Conservation (phyloP, 768 basidiomycete species). For the Boletus rex-veris region DNA sequence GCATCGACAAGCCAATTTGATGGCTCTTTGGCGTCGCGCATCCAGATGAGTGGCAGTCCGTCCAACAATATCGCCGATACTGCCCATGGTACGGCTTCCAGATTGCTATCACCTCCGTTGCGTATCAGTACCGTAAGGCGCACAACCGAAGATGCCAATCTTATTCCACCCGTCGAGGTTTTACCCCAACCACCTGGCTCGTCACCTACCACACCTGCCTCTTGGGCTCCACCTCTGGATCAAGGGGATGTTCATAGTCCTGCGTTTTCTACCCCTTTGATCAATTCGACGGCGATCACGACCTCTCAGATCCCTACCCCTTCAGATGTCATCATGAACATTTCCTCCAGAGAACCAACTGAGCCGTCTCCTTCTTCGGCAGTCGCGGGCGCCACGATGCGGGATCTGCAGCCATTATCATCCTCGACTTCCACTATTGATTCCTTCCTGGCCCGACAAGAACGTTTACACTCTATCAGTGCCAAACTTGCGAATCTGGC, state of each 20-base stretch:
- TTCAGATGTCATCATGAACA: neutral
- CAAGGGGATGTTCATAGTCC: neutral
- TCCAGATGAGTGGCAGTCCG: slow-evolving; percentile 13
- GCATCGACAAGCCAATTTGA: slow-evolving; percentile 6
- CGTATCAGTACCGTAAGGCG: neutral
- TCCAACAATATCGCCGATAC: neutral
- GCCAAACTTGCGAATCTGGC: slow-evolving; percentile 10
- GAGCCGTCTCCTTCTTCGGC: neutral
- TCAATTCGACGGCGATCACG: neutral
- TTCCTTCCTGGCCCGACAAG: slow-evolving; percentile 8
- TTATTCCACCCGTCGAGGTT: slow-evolving; percentile 34
- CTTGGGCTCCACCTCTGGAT: slow-evolving; percentile 1
- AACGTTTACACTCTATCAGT: slow-evolving; percentile 15
- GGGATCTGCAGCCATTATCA: neutral
- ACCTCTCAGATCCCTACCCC: slow-evolving; percentile 1
- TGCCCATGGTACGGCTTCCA: neutral
- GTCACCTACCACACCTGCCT: slow-evolving; percentile 11
- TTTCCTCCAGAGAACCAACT: neutral
- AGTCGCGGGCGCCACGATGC: neutral
- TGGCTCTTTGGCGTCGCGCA: slow-evolving; percentile 23
- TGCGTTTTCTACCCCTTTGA: neutral
- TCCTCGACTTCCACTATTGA: neutral
- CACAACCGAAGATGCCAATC: slow-evolving; percentile 1
- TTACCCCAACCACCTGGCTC: slow-evolving; percentile 20
- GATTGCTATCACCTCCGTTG: neutral